Percentiles rank a stretch among this genome's conserved stretches.
Evolutionary conservation across 78 protist species (phyloP).

Genomic region (Abeoforma whisleri): DNA sequence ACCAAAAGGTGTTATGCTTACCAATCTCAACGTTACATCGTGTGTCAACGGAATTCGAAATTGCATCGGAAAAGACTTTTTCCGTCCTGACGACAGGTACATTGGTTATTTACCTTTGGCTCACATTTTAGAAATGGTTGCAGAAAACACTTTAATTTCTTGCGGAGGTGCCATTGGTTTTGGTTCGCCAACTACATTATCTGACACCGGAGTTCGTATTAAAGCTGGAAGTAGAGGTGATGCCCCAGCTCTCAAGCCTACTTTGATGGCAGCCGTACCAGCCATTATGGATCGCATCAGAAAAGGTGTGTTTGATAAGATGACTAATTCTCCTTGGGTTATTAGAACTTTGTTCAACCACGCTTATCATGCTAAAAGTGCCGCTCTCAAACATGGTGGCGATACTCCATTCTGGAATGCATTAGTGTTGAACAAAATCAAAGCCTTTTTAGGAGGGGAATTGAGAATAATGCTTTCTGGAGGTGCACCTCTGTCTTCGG

Average conservation of each 20-base stretch:
- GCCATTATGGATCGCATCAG: conserved; percentile 53
- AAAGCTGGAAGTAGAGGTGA: conserved; percentile 42
- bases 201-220: conserved; percentile 2
- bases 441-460: conserved; percentile 51
- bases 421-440: conserved; percentile 50
- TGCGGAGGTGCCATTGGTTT: conserved; percentile 44
- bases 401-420: conserved; percentile 45
- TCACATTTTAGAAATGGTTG: conserved; percentile 61
- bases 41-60: neutral
- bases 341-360: conserved; percentile 27
- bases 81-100: neutral
- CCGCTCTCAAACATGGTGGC: neutral
- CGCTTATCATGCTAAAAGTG: conserved; percentile 31
- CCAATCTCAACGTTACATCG: conserved; percentile 44
- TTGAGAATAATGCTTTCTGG: conserved; percentile 47
- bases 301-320: conserved; percentile 26
- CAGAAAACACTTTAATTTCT: conserved; percentile 21
- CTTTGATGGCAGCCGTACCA: conserved; percentile 67
- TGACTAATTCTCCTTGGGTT: neutral
- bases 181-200: conserved; percentile 50
- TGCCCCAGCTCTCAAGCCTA: conserved; percentile 51
- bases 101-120: conserved; percentile 73
- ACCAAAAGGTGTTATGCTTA: conserved; percentile 60
- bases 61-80: too few relatives aligned
- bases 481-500: conserved; percentile 56